Evolutionary conservation across 2,329 filamentous ascomycete genomes (phyloP).

Genomic region (Colletotrichum cereale): DNA sequence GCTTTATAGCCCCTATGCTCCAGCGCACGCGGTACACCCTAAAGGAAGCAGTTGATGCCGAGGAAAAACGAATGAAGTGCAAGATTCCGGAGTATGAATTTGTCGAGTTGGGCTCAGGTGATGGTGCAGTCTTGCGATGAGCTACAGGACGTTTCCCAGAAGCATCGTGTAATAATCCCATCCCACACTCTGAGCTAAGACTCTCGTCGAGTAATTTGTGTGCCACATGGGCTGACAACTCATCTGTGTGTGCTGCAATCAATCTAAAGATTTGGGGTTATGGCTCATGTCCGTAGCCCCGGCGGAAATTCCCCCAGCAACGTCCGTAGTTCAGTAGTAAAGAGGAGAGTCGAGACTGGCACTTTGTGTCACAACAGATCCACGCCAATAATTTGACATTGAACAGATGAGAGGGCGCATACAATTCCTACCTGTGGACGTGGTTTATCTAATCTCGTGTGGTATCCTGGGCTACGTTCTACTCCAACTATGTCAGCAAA

Average conservation of each 20-base stretch:
- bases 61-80: conserved; percentile 46
- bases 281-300: too few relatives aligned
- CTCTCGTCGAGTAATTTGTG: not conserved
- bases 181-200: not conserved
- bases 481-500: too few relatives aligned
- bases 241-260: not conserved
- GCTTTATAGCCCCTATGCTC: conserved; percentile 67
- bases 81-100: conserved; percentile 59
- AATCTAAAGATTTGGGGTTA: too few relatives aligned
- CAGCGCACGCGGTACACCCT: conserved; percentile 58
- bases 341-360: too few relatives aligned
- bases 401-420: not conserved
- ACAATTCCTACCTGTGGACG: not conserved
- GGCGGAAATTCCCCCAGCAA: too few relatives aligned
- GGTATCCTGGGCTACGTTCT: not conserved
- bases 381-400: not conserved
- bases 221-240: not conserved
- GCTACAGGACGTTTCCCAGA: not conserved
- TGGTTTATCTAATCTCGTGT: not conserved
- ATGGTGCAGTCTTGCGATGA: conserved; percentile 63
- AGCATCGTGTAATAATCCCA: too few relatives aligned
- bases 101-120: conserved; percentile 67
- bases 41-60: conserved; percentile 55
- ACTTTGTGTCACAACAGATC: not conserved
- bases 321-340: too few relatives aligned